Percentiles rank a stretch among this genome's conserved stretches.
Evolutionary conservation across 2,329 filamentous ascomycete species (phyloP).

Genomic region (Xylariomycetidae sp.): DNA sequence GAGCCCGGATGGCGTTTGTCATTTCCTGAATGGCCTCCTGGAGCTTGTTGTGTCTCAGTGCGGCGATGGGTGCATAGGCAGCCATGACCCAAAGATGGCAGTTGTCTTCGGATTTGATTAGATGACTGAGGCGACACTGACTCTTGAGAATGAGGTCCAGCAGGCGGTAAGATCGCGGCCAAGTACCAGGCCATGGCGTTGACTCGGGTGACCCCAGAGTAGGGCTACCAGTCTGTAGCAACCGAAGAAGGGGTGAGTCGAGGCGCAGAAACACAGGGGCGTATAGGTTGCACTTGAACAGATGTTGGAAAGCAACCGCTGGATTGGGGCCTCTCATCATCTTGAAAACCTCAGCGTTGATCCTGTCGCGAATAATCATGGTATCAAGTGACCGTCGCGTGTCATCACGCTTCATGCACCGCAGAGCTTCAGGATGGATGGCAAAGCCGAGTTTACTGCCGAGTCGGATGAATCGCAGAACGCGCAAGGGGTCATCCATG

Average conservation of each 20-base stretch:
- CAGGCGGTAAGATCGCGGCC: slow-evolving; percentile 5
- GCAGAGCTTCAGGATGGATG: slow-evolving; percentile 1
- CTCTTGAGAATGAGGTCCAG: slow-evolving; percentile 1
- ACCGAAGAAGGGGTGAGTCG: slow-evolving; percentile 1
- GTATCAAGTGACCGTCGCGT: slow-evolving; percentile 4
- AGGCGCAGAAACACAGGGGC: slow-evolving; percentile 4
- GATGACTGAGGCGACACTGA: slow-evolving; percentile 1
- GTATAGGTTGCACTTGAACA: slow-evolving; percentile 6
- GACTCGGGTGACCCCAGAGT: slow-evolving; percentile 2
- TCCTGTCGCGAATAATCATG: slow-evolving; percentile 6
- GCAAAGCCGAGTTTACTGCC: slow-evolving; percentile 4
- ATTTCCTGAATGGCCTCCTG: slow-evolving; percentile 2
- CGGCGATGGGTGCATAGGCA: slow-evolving; percentile 7
- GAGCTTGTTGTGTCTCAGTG: slow-evolving; percentile 3
- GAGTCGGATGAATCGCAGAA: slow-evolving; percentile 6
- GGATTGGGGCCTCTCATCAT: slow-evolving; percentile 7
- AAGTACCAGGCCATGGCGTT: slow-evolving; percentile 5
- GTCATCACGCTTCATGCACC: slow-evolving; percentile 3
- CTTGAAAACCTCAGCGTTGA: slow-evolving; percentile 6
- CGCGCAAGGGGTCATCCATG: slow-evolving; percentile 6
- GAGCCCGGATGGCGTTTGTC: slow-evolving; percentile 3
- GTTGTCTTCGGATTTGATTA: slow-evolving; percentile 3
- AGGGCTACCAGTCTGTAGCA: slow-evolving; percentile 2
- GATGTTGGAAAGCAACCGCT: slow-evolving; percentile 5
- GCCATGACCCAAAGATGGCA: slow-evolving; percentile 5